Base-by-base conservation (phyloP, 345 rosid species). In the Dimocarpus longan region DNA sequence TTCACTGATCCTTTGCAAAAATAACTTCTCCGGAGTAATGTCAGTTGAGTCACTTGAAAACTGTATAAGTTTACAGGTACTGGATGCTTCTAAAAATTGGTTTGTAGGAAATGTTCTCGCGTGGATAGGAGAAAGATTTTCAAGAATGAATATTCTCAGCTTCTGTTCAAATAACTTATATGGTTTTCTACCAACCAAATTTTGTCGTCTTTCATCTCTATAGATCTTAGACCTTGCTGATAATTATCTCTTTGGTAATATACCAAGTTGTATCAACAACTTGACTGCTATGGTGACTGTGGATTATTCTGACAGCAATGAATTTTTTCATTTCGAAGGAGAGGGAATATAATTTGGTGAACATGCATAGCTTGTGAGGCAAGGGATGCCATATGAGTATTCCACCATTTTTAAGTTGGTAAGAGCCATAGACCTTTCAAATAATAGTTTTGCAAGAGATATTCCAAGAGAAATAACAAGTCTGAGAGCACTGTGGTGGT, bases 181-280 rank as follows among this genome's bases (percentile, higher is more conserved):
- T 22, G 82, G 85, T 26, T 66, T 74, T 16, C 68, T 85, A 26
- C 82, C 84, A 42, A 66, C 18, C 10, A 13, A 62, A 39, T 15
- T 81, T 4, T 81, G 78, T 40, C 19, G 32, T 60, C 52, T 81
- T 0, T 19, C 52, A 21, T 56, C 26, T 60, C 18, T 82, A 0
- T 57, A 80, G 15, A 63, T 78, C 60, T 18, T 82, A 19, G 80
- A 73, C 39, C 67, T 81, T 5, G 75, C 75, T 24, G 26, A 68
- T 8, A 81, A 64, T 32, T 50, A 68, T 26, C 71, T 78, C 6
- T 73, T 46, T 8, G 81, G 79, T 7, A 9, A 10, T 2, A 73
- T 72, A 56, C 66, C 78, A 37, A 66, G 46, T 7, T 72, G 78
- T 5, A 56, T 81, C 66, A 32, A 8, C n/a, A 67, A 71, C 26